Conservation (phyloP, 768 basidiomycete species). For the Mycena albidolilacea region DNA sequence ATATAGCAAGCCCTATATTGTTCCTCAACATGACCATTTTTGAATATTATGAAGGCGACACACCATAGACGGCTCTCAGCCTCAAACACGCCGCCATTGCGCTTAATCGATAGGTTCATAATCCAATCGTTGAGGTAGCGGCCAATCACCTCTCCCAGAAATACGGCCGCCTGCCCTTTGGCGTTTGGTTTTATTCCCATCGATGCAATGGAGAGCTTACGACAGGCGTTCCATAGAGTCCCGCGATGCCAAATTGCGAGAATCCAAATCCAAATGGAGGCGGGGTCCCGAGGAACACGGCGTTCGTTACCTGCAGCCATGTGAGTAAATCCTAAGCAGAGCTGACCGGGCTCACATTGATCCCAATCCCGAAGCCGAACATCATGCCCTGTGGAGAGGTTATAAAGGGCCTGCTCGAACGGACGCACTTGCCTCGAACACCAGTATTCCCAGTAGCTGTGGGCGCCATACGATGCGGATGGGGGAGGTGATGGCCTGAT, state of each 20-base stretch:
- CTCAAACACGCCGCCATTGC: constrained; percentile 69
- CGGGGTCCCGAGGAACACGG: constrained; percentile 72
- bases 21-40: not conserved
- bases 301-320: constrained; percentile 69
- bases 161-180: constrained; percentile 59
- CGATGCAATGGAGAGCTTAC: constrained; percentile 49
- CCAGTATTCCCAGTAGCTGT: constrained; percentile 63
- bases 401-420: not conserved
- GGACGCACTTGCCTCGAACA: constrained; percentile 58
- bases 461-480: constrained; percentile 73
- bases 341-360: constrained; percentile 55
- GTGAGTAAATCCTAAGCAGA: not conserved
- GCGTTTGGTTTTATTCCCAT: too few relatives aligned
- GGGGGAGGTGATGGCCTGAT: constrained; percentile 57
- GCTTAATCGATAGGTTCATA: constrained; percentile 58
- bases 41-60: constrained; percentile 22
- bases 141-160: constrained; percentile 67
- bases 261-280: constrained; percentile 65
- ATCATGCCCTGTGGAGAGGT: constrained; percentile 51
- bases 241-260: constrained; percentile 65
- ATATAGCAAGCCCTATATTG: constrained; percentile 63
- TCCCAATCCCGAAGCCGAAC: constrained; percentile 78
- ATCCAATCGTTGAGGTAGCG: constrained; percentile 69
- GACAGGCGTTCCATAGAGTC: constrained; percentile 68
- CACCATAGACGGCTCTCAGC: constrained; percentile 55